Percentiles rank a stretch among this genome's conserved stretches.
phyloP scores from a whole-genome alignment of 2,329 filamentous ascomycete genomes.

The Aspergillus oerlinghausenensis region DNA sequence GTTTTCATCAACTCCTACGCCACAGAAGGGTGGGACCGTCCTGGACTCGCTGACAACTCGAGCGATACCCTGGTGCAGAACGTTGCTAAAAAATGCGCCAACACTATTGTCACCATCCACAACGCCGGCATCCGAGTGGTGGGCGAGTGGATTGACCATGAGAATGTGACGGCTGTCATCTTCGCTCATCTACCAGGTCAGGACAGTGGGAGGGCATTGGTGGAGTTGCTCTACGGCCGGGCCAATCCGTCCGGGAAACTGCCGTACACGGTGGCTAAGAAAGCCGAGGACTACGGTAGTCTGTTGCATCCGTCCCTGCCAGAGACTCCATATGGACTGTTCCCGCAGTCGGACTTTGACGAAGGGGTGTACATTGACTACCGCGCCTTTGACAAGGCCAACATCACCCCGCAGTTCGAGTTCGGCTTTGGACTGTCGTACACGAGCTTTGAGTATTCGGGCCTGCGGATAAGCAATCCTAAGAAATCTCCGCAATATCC shows the following conservation, averaged over 20 bases:
- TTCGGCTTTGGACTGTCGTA: conserved; percentile 37
- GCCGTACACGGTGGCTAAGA: conserved; percentile 58
- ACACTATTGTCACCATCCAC: conserved; percentile 62
- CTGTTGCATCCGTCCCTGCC: conserved; percentile 13
- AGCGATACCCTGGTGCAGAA: conserved; percentile 55
- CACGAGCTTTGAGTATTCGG: conserved; percentile 20
- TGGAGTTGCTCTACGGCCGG: conserved; percentile 55
- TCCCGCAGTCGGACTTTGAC: conserved; percentile 38
- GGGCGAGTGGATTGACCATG: conserved; percentile 54
- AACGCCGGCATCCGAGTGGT: conserved; percentile 59
- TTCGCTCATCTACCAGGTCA: conserved; percentile 63
- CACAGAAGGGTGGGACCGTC: conserved; percentile 36
- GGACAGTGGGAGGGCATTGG: conserved; percentile 54
- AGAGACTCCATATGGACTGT: conserved; percentile 12
- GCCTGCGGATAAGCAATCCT: conserved; percentile 4
- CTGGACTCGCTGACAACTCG: conserved; percentile 28
- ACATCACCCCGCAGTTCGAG: conserved; percentile 33
- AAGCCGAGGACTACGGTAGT: conserved; percentile 52
- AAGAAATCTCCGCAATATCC: conserved; percentile 8
- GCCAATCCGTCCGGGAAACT: conserved; percentile 55
- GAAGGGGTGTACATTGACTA: conserved; percentile 54
- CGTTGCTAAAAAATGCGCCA: conserved; percentile 56
- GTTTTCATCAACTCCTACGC: conserved; percentile 57
- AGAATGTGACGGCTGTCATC: conserved; percentile 61
- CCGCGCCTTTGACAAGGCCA: conserved; percentile 45